Evolutionary conservation across 257 asterid genomes (phyloP), one percentile per base, ranked within the genome.

Genomic region (Handroanthus guayacan): DNA sequence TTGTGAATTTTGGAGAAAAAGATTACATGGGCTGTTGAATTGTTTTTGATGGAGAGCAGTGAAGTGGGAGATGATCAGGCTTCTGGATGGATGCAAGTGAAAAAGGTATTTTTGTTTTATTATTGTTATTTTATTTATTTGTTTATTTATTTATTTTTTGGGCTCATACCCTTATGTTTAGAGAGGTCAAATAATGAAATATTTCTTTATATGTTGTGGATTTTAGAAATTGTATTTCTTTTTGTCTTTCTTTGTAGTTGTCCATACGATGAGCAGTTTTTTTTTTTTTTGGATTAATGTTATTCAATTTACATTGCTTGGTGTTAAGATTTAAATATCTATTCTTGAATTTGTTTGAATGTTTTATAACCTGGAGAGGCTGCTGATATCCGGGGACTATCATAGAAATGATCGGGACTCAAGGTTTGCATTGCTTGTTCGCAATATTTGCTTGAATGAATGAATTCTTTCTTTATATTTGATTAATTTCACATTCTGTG

Each of bases 61-160:
- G 90, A 85, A 74, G 95, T 87, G 58, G 90, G 82, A 61, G 97
- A 89, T 74, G 98, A 95, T 84, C 96, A 89, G 71, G 89, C 97
- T 47, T 91, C 99, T 79, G 99, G 98, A 62, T 95, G 99, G 99
- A 87, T 89, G 93, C 96, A 91, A 83, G 99, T 95, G 38, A 95
- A 93, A 90, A 95, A 95, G 98, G 99, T 95, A 41, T 50, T 45
- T 1, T 72, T 48, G 5, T 51, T 38, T 10, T 69, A 16, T 47
- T 11, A 18, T 52, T 20, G 5, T 43, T 43, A 4, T 43, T 69
- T 25, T 25, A 25, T 25, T 25, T 25, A 25, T 25, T 25, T 25
- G 1, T 25, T 25, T 25, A 25, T 25, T 43, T 11, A 10, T 13
- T 41, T 74, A 66, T 74, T 71, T 77, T 80, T 64, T 82, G 80